Base-by-base conservation (phyloP, 108 stramenopile species). In the Conticribra weissflogii region DNA sequence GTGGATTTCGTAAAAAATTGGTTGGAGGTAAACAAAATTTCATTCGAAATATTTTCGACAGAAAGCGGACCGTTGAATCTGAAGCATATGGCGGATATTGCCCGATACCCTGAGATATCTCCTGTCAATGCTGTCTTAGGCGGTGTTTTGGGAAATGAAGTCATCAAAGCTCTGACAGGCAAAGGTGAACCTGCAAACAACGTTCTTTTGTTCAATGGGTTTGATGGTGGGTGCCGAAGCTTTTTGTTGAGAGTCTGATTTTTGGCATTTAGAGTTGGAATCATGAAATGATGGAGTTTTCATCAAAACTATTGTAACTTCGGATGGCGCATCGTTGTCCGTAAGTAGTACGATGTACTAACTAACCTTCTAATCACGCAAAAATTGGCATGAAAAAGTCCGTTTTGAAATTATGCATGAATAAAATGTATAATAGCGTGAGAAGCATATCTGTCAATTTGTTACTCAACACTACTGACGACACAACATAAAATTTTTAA, bases 61-160 rank as follows among this genome's bases (percentile, higher is more conserved):
- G 66, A 55, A 17, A 44, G 44, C 15, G 22, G 27, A 28, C 23
- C 25, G 34, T 32, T 63, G 30, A 51, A 63, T 22, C 45, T 86
- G 32, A 57, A 74, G 29, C 49, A 66, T 44, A 46, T 90, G 47
- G 81, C 85, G 9, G 73, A 60, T 29, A 80, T 85, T 36, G 94
- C 92, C 8, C 71, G 59, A 25, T 72, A 80, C 57, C 87, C 88
- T 1, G 94, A 96, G 58, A 59, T 97, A 1, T 82, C 88, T 27
- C 93, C 96, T 1, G 95, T 97, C 18, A 93, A 91, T 58, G 92
- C 97, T 16, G 94, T 97, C 14, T 61, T 97, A 57, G 97, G 97
- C 32, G 97, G 97, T 16, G 81, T 97, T 32, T 49, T 98, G 21
- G 96, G 96, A 19, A 97, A 97, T 72, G 97, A 97, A 82, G 83